Evolutionary conservation across 2,329 filamentous ascomycete species (phyloP).

Genomic region (Penicillium corylophilum): DNA sequence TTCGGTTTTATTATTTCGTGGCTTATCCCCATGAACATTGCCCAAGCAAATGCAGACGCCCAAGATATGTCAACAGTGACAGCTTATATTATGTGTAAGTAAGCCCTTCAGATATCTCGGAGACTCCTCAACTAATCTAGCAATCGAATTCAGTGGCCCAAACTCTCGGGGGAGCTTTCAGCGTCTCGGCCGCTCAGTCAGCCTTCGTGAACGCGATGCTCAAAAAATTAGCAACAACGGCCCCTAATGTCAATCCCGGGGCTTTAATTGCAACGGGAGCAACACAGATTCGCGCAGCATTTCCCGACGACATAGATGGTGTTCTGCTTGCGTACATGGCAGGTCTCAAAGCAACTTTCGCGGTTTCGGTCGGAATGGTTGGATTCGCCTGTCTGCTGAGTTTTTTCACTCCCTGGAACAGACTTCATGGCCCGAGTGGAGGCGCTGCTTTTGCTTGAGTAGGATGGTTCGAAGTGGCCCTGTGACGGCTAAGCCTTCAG

Average conservation of each 20-base stretch:
- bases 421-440: background rate
- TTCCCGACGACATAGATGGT: conserved; percentile 24
- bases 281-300: conserved; percentile 29
- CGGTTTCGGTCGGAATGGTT: background rate
- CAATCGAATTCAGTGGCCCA: conserved; percentile 22
- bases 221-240: conserved; percentile 19
- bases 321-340: conserved; percentile 34
- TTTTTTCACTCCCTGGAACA: background rate
- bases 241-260: conserved; percentile 25
- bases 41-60: conserved; percentile 20
- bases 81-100: background rate
- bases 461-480: too few relatives aligned
- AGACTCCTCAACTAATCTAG: too few relatives aligned
- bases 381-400: background rate
- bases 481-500: too few relatives aligned
- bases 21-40: conserved; percentile 25
- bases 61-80: conserved; percentile 21
- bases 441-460: too few relatives aligned
- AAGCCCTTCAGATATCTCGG: too few relatives aligned
- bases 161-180: conserved; percentile 34
- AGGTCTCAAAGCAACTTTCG: conserved; percentile 1
- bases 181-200: conserved; percentile 32
- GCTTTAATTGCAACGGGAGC: conserved; percentile 32
- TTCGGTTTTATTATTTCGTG: conserved; percentile 25
- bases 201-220: conserved; percentile 35